phyloP scores from a whole-genome alignment of 257 asterid genomes.

The Echites panduratus region DNA sequence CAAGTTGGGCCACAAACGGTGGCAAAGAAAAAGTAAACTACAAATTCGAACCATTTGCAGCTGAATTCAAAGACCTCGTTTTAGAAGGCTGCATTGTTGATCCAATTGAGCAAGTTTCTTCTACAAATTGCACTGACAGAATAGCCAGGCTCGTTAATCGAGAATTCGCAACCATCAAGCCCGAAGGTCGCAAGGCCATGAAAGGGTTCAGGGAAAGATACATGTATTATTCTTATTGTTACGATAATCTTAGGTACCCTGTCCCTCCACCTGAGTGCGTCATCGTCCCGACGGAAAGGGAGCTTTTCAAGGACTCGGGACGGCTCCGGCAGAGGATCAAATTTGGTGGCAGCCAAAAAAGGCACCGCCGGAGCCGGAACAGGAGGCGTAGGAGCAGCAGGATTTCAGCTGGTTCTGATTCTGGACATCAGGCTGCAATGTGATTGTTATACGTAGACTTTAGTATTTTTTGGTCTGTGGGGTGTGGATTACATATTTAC shows the following conservation, averaged over 20 bases:
- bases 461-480: no score
- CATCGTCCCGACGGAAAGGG: slow-evolving; percentile 48
- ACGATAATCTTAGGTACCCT: slow-evolving; percentile 64
- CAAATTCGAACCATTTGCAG: slow-evolving; percentile 54
- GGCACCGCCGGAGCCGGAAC: slow-evolving; percentile 36
- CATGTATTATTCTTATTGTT: slow-evolving; percentile 79
- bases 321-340: slow-evolving; percentile 53
- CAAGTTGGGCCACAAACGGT: slow-evolving; percentile 89
- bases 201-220: slow-evolving; percentile 52
- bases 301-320: slow-evolving; percentile 46
- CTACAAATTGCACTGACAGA: slow-evolving; percentile 60
- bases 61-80: slow-evolving; percentile 61
- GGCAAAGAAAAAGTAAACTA: slow-evolving; percentile 78
- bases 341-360: slow-evolving; percentile 42
- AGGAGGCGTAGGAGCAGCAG: slow-evolving; percentile 19
- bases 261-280: slow-evolving; percentile 74
- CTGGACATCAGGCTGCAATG: slow-evolving; percentile 21
- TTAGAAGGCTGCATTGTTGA: slow-evolving; percentile 78
- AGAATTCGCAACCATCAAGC: slow-evolving; percentile 36
- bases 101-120: slow-evolving; percentile 60
- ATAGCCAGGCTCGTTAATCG: slow-evolving; percentile 23
- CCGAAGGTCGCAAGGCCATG: slow-evolving; percentile 44
- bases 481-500: no score
- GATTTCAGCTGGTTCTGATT: slow-evolving; percentile 16
- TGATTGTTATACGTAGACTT: slow-evolving; percentile 7